Evolutionary conservation across 176 grass and related monocot species (phyloP), one percentile per base, ranked within the genome.

Genomic region (Dendrocalamus sinicus): DNA sequence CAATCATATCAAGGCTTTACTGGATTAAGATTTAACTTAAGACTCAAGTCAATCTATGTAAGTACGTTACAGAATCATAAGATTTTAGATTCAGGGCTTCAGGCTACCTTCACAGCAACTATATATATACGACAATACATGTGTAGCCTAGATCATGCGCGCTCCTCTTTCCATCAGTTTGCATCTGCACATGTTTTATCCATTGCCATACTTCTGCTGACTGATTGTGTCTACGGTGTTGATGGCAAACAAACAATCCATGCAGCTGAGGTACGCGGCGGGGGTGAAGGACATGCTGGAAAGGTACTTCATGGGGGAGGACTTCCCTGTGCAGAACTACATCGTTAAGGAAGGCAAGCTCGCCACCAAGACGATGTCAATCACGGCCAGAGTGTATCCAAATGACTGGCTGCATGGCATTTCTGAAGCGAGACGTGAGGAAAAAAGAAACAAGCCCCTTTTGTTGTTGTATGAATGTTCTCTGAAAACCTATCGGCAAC

Each of bases 301-400:
- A 62, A 82, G 81, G 53, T 94, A 94, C 81, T 98, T 98, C 91
- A 98, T 95, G 69, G 93, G 96, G 13, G 83, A 94, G 63, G 96
- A 95, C 64, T 98, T 98, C 84, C 89, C 91, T 0, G 78, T 26
- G 55, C 88, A 98, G 30, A 87, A 98, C 75, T 98, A 98, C 77
- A 98, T 98, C 57, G 93, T 98, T 8, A 98, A 94, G 87, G 91
- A 93, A 82, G 96, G 93, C 35, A 81, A 90, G 64, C 86, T 94
- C 15, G 91, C 93, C 3, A n/a, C n/a, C n/a, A n/a, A n/a, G n/a
- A n/a, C n/a, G n/a, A n/a, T n/a, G n/a, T n/a, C n/a, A n/a, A n/a
- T n/a, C n/a, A n/a, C n/a, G n/a, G n/a, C n/a, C n/a, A n/a, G n/a
- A n/a, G n/a, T 41, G 20, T 62, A 54, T 55, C 32, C 65, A 39